A percentile compares a stretch with the other conserved stretches of the same genome.
These are phyloP conservation scores for Mucor indicus DNA, from an alignment of 371 early-diverging fungal genomes.

Conservation along the genomic window DNA sequence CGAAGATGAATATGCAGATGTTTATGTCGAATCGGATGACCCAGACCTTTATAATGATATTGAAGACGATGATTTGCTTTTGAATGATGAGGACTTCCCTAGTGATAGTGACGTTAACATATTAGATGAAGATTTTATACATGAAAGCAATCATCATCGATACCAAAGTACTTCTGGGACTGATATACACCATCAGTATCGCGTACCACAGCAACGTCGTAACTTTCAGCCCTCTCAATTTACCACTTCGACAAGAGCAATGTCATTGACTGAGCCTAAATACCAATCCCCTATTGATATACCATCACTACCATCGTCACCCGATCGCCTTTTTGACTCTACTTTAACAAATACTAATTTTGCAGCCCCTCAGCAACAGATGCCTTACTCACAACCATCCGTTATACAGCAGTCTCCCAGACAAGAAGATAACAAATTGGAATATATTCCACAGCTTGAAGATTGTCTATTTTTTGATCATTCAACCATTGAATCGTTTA, in stretches of 20 bases:
- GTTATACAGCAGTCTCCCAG: slow-evolving; percentile 1
- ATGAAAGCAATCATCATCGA: slow-evolving; percentile 29
- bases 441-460: slow-evolving; percentile 13
- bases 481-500: slow-evolving; percentile 62
- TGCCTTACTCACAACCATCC: not conserved
- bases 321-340: slow-evolving; percentile 1
- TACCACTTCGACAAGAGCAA: not conserved
- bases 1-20: slow-evolving; percentile 30
- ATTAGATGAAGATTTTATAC: slow-evolving; percentile 46
- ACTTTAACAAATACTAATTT: not conserved
- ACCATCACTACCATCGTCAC: slow-evolving; percentile 1
- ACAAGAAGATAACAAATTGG: not conserved
- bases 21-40: slow-evolving; percentile 32
- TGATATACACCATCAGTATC: not conserved
- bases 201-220: no score
- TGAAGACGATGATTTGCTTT: slow-evolving; percentile 33
- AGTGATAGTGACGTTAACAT: slow-evolving; percentile 54
- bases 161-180: not conserved
- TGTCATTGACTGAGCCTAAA: slow-evolving; percentile 1
- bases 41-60: slow-evolving; percentile 22
- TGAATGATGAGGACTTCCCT: slow-evolving; percentile 41
- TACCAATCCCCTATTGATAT: slow-evolving; percentile 7
- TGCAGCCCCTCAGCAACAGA: slow-evolving; percentile 1
- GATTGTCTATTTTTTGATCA: slow-evolving; percentile 28
- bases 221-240: slow-evolving; percentile 4